phyloP scores from a whole-genome alignment of 306 rosid species.

The Prosopis cineraria region DNA sequence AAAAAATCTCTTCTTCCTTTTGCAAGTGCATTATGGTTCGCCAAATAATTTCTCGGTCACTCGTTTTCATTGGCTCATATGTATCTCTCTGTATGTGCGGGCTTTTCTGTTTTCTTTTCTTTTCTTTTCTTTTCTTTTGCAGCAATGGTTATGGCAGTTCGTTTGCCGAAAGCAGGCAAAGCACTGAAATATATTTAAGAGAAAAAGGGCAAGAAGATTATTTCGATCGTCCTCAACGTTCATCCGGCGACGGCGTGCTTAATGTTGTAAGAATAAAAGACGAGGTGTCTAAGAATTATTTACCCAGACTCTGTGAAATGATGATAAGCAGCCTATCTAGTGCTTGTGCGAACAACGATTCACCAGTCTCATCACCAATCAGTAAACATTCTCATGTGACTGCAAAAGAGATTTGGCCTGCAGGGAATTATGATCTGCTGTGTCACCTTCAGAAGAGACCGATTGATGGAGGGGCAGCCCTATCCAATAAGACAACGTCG shows the following conservation, averaged over 20 bases:
- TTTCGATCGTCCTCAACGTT: conserved; percentile 25
- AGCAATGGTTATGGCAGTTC: conserved; percentile 37
- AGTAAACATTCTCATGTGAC: background rate
- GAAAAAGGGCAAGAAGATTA: conserved; percentile 29
- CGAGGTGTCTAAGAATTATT: conserved; percentile 24
- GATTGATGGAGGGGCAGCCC: too few relatives aligned
- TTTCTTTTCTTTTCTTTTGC: too few relatives aligned
- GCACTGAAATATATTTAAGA: conserved; percentile 34
- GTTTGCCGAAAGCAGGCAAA: background rate
- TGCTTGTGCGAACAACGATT: background rate
- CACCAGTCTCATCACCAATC: conserved; percentile 3
- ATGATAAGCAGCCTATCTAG: background rate
- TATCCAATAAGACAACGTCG: conserved; percentile 24
- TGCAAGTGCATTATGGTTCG: background rate
- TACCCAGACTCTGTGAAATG: background rate
- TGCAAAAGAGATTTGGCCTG: conserved; percentile 31
- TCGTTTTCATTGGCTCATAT: background rate
- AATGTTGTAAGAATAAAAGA: conserved; percentile 28
- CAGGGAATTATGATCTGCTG: too few relatives aligned
- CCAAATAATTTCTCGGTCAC: background rate
- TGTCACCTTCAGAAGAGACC: too few relatives aligned
- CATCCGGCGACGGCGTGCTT: conserved; percentile 4
- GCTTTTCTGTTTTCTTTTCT: too few relatives aligned
- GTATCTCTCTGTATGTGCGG: background rate
- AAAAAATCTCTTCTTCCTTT: background rate